These are phyloP conservation scores for Penicillium flavigenum DNA, from an alignment of 495 filamentous ascomycete genomes.

Conservation along the genomic window DNA sequence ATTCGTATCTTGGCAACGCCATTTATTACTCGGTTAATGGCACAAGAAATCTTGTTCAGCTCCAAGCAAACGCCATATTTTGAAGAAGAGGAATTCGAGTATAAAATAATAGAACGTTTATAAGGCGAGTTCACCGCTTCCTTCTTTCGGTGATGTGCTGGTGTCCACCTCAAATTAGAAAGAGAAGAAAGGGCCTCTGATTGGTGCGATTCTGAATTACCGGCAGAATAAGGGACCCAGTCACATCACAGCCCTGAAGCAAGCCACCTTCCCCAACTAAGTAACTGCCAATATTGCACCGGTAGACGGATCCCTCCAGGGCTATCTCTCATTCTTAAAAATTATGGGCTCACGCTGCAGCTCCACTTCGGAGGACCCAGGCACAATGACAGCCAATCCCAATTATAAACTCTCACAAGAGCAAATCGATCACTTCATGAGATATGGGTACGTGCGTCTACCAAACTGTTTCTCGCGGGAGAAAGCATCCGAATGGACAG, in stretches of 20 bases:
- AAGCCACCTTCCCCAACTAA: conserved; percentile 7
- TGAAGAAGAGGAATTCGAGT: not conserved
- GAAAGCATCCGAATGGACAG: conserved; percentile 56
- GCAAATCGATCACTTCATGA: conserved; percentile 65
- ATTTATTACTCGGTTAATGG: not conserved
- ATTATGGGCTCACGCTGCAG: not conserved
- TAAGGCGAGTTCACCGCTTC: not conserved
- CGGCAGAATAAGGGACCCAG: not conserved
- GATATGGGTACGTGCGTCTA: conserved; percentile 64
- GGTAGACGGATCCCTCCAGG: not conserved
- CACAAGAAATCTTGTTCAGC: not conserved
- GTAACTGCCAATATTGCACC: not conserved
- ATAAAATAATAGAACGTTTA: not conserved
- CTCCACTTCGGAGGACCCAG: not conserved
- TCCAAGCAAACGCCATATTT: not conserved
- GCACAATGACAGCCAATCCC: not conserved
- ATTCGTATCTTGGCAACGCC: conserved; percentile 4
- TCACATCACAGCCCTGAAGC: not conserved
- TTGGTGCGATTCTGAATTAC: not conserved
- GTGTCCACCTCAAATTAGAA: not conserved
- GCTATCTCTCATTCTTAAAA: not conserved
- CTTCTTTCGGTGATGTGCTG: not conserved
- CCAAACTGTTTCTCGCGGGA: conserved; percentile 59
- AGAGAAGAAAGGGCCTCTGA: not conserved
- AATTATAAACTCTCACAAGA: conserved; percentile 50